These are phyloP conservation scores for Cryphonectria japonica DNA, from an alignment of 2,329 filamentous ascomycete species.

Conservation along the genomic window DNA sequence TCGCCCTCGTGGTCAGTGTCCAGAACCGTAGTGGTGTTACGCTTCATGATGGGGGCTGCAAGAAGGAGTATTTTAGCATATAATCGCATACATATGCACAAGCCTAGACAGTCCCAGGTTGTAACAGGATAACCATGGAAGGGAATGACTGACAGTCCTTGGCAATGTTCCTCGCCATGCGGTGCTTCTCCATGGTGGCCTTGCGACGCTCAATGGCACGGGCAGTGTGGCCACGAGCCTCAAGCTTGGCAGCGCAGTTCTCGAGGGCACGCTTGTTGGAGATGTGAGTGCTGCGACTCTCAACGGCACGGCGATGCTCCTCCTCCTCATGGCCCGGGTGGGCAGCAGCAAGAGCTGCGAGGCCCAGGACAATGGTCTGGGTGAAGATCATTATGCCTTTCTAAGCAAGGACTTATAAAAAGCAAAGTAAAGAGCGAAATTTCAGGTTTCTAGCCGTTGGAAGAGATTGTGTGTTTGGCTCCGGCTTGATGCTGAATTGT, in stretches of 20 bases:
- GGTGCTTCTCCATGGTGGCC: conserved; percentile 13
- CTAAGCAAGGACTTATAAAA: background rate
- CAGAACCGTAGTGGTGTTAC: conserved; percentile 16
- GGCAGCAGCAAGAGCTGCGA: conserved; percentile 16
- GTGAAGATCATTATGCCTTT: conserved; percentile 20
- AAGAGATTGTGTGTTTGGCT: conserved; percentile 1
- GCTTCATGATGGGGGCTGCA: conserved; percentile 18
- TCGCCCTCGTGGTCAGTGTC: conserved; percentile 16
- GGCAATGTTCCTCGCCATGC: conserved; percentile 15
- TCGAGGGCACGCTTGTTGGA: conserved; percentile 19
- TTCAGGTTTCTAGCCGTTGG: background rate
- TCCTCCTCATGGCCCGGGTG: conserved; percentile 22
- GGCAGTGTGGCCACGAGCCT: conserved; percentile 17
- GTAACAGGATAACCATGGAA: background rate
- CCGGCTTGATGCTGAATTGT: background rate
- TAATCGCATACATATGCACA: background rate
- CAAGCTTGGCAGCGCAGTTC: conserved; percentile 25
- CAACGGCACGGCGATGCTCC: conserved; percentile 8
- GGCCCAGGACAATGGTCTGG: conserved; percentile 14
- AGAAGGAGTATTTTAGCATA: background rate
- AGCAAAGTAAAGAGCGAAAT: background rate
- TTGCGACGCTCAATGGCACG: conserved; percentile 23
- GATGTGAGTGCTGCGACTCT: background rate
- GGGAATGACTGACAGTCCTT: background rate
- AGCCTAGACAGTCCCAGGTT: background rate